Evolutionary conservation across 768 basidiomycete genomes (phyloP), one percentile per base, ranked within the genome.

Genomic region (Termitomyces sp.): DNA sequence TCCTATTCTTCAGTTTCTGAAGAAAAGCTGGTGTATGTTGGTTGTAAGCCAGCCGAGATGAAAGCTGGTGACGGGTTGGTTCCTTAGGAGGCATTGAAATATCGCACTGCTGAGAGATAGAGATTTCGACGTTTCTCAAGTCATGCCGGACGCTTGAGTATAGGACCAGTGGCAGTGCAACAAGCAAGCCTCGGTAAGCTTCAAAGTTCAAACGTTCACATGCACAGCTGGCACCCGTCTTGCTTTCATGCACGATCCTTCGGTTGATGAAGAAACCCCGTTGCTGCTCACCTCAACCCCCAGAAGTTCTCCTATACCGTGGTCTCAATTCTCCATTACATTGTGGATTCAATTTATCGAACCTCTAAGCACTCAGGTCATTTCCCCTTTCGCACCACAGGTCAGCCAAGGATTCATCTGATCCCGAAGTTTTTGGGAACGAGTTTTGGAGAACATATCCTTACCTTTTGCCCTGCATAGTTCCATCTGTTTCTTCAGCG

Each of bases 371-470:
- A 81, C 81, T 6, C 81, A 89, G 62, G 85, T 91, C 59, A 90
- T 92, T 58, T 82, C 83, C 51, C 90, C 90, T 0, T 91, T 90
- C 64, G 80, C 85, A 38, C 87, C 86, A 3, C 82, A 90, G 76
- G 88, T 87, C n/a, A 47, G 57, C 20, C 26, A 5, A 30, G 18
- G 20, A n/a, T 20, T 47, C n/a, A 13, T 8, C 3, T 40, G 14
- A 30, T 61, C 83, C 84, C 12, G 32, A 50, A 1, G 49, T 78
- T 4, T 86, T 87, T 60, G 75, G 74, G 6, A 62, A 70, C 40
- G 68, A 71, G 5, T 84, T 87, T 62, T 78, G 82, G 73, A 73
- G 66, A 23, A 68, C 74, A 52, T 81, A 81, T 60, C 85, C 85
- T 0, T 87, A 87, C 63, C 86, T 90, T 68, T 75, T 90, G 50